Percentiles rank a stretch among this genome's conserved stretches.
phyloP scores from a whole-genome alignment of 371 early-diverging fungal species.

The Mortierella polycephala region DNA sequence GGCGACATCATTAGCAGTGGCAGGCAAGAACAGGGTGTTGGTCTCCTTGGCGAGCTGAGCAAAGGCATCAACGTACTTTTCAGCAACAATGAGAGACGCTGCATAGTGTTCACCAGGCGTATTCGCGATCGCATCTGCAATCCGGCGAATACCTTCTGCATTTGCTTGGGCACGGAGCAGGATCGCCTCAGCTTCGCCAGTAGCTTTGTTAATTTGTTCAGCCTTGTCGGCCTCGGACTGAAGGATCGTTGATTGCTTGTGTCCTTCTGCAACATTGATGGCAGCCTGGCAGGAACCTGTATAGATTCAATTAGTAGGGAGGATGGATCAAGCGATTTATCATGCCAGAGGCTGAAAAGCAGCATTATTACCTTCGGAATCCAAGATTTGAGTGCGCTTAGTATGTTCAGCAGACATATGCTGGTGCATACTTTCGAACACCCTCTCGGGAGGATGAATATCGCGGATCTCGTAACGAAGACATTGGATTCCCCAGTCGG shows the following conservation, averaged over 20 bases:
- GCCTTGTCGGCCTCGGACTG: conserved; percentile 91
- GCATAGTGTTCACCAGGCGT: conserved; percentile 78
- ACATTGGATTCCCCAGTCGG: conserved; percentile 95
- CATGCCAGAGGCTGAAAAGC: neutral
- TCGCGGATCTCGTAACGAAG: conserved; percentile 92
- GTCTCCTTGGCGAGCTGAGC: conserved; percentile 89
- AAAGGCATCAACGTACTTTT: conserved; percentile 95
- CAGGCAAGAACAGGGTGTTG: conserved; percentile 90
- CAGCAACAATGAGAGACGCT: conserved; percentile 91
- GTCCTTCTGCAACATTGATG: conserved; percentile 96
- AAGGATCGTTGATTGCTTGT: conserved; percentile 89
- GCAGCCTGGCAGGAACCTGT: conserved; percentile 85
- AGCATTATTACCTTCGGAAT: conserved; percentile 82
- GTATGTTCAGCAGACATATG: conserved; percentile 96
- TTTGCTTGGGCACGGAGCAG: conserved; percentile 86
- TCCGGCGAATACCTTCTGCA: conserved; percentile 78
- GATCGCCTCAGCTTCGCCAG: conserved; percentile 89
- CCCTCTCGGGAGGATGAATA: conserved; percentile 94
- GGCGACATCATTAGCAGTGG: conserved; percentile 81
- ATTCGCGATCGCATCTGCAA: conserved; percentile 78
- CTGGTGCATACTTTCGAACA: conserved; percentile 95
- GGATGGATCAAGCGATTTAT: neutral
- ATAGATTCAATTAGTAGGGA: neutral
- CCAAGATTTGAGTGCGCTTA: conserved; percentile 95
- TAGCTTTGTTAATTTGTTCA: conserved; percentile 90